These are phyloP conservation scores for Rhizoclosmatium globosum DNA, from an alignment of 192 early-diverging fungal genomes.

Conservation along the genomic window DNA sequence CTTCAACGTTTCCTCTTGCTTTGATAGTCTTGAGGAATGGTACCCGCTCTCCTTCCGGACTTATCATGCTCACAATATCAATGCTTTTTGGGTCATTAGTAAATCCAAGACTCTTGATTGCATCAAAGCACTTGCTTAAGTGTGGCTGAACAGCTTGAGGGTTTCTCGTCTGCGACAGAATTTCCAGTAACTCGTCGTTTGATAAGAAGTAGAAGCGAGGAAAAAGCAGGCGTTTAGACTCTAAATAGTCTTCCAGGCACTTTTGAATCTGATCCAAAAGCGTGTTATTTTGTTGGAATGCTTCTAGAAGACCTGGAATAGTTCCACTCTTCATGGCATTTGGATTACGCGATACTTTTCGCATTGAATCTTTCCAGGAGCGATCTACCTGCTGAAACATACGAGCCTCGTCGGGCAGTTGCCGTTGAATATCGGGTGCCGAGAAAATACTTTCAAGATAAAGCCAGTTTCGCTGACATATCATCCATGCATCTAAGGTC, in stretches of 20 bases:
- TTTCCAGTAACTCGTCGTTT: conserved; percentile 69
- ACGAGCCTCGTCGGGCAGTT: conserved; percentile 66
- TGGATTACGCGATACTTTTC: conserved; percentile 62
- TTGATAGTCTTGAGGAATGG: conserved; percentile 66
- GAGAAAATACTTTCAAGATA: conserved; percentile 69
- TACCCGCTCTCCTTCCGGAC: conserved; percentile 65
- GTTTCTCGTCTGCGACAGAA: conserved; percentile 67
- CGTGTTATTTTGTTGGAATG: conserved; percentile 65
- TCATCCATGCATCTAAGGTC: conserved; percentile 65
- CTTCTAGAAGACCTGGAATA: conserved; percentile 63
- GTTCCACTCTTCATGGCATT: conserved; percentile 71
- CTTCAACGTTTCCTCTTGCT: conserved; percentile 69
- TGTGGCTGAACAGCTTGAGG: conserved; percentile 72
- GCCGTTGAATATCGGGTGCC: conserved; percentile 68
- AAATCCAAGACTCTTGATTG: conserved; percentile 67
- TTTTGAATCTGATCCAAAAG: conserved; percentile 70
- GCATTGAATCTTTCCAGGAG: conserved; percentile 70
- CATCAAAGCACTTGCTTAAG: conserved; percentile 69
- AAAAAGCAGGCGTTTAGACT: conserved; percentile 65
- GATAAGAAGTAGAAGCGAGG: conserved; percentile 70
- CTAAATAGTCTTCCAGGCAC: conserved; percentile 69
- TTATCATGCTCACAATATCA: conserved; percentile 66
- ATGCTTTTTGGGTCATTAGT: conserved; percentile 65
- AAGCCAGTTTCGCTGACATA: conserved; percentile 68
- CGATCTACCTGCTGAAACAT: conserved; percentile 69